Conservation (phyloP, 441 rosid genomes). For the Theobroma grandiflorum region DNA sequence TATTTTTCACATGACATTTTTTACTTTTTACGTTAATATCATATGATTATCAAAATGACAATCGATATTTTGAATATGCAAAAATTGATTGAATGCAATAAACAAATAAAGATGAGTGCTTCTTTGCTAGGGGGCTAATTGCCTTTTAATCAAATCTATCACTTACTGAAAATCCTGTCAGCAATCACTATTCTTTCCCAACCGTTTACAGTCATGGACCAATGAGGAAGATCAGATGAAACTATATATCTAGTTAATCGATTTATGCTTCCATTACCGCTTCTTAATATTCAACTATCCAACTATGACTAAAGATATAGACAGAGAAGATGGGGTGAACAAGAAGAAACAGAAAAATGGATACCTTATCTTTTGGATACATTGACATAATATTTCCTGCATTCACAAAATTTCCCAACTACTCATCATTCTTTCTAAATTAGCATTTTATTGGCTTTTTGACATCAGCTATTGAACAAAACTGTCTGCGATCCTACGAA, state of each 20-base stretch:
- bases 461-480: slow-evolving; percentile 29
- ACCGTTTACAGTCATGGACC: not conserved
- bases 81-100: no score
- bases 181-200: not conserved
- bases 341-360: not conserved
- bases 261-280: not conserved
- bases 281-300: not conserved
- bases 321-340: not conserved
- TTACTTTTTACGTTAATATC: no score
- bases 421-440: not conserved
- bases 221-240: not conserved
- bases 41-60: no score
- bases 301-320: not conserved
- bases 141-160: not conserved
- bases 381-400: not conserved
- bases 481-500: slow-evolving; percentile 11
- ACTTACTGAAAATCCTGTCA: not conserved
- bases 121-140: not conserved
- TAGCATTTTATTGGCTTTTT: not conserved
- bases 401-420: not conserved
- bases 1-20: no score
- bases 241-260: not conserved
- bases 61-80: no score
- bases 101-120: not conserved
- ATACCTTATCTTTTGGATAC: not conserved